These are phyloP conservation scores for Fusarium heterosporum DNA, from an alignment of 2,329 filamentous ascomycete species.

Conservation along the genomic window DNA sequence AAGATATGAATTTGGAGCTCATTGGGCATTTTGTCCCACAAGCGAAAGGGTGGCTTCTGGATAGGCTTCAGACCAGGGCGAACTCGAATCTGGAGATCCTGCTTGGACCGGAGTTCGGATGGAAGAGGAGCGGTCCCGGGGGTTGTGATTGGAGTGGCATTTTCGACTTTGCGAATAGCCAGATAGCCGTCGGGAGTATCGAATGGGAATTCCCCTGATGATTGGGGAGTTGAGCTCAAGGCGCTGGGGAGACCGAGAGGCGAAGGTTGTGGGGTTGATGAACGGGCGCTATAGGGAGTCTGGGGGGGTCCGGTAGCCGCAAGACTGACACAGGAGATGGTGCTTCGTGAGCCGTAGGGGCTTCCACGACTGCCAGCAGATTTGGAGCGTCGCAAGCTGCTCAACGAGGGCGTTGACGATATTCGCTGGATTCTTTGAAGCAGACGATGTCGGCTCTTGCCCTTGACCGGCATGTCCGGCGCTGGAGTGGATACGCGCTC, in stretches of 20 bases:
- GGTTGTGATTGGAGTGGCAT: constrained; percentile 55
- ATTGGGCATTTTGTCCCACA: constrained; percentile 84
- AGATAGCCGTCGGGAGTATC: constrained; percentile 61
- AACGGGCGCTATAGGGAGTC: constrained; percentile 45
- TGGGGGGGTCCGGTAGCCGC: constrained; percentile 53
- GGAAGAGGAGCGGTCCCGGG: constrained; percentile 71
- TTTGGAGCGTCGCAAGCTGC: constrained; percentile 70
- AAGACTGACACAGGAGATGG: constrained; percentile 67
- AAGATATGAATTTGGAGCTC: constrained; percentile 86
- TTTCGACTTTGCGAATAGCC: constrained; percentile 67
- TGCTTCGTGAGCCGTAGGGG: constrained; percentile 69
- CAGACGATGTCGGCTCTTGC: constrained; percentile 76
- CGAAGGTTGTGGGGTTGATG: constrained; percentile 54
- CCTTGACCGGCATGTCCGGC: constrained; percentile 58
- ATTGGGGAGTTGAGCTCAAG: constrained; percentile 55
- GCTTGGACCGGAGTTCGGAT: constrained; percentile 65
- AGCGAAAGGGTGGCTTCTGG: constrained; percentile 63
- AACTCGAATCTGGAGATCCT: constrained; percentile 39
- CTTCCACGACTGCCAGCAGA: constrained; percentile 77
- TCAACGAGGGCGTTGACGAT: constrained; percentile 80
- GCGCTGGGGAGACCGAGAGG: constrained; percentile 54
- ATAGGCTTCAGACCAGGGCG: constrained; percentile 32
- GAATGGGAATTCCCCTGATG: constrained; percentile 56
- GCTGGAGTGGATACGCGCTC: constrained; percentile 43
- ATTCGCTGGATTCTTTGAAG: constrained; percentile 83